phyloP scores from a whole-genome alignment of 345 rosid species.

The Salix viminalis region DNA sequence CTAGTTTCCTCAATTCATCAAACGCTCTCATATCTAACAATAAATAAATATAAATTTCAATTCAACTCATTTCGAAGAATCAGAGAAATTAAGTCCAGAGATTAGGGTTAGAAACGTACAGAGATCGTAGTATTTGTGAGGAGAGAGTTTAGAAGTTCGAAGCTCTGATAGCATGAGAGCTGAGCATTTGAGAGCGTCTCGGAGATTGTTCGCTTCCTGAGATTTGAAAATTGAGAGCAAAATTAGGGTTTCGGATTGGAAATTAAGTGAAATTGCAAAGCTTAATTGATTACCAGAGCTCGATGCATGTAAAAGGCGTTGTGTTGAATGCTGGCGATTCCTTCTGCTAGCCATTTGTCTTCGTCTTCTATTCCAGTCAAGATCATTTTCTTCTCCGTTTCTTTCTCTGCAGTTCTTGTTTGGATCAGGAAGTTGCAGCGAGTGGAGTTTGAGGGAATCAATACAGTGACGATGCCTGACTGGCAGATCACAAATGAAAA shows the following conservation, averaged over 20 bases:
- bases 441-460: neutral
- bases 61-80: neutral
- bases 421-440: neutral
- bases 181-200: slow-evolving; percentile 28
- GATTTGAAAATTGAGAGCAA: neutral
- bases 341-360: slow-evolving; percentile 37
- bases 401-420: neutral
- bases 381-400: slow-evolving; percentile 10
- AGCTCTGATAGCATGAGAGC: slow-evolving; percentile 35
- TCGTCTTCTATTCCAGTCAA: slow-evolving; percentile 23
- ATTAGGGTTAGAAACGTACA: neutral
- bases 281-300: slow-evolving; percentile 16
- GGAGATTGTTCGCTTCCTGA: slow-evolving; percentile 31
- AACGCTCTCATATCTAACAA: slow-evolving; percentile 30
- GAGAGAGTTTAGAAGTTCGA: slow-evolving; percentile 29
- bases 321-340: slow-evolving; percentile 28
- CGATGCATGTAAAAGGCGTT: slow-evolving; percentile 35
- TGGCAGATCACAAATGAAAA: no score
- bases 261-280: neutral
- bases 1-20: slow-evolving; percentile 29
- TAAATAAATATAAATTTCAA: neutral
- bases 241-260: neutral
- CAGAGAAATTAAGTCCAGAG: neutral
- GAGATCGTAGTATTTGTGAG: slow-evolving; percentile 32
- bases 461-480: no score